Evolutionary conservation across 306 rosid species (phyloP).

Genomic region (Astragalus membranaceus): DNA sequence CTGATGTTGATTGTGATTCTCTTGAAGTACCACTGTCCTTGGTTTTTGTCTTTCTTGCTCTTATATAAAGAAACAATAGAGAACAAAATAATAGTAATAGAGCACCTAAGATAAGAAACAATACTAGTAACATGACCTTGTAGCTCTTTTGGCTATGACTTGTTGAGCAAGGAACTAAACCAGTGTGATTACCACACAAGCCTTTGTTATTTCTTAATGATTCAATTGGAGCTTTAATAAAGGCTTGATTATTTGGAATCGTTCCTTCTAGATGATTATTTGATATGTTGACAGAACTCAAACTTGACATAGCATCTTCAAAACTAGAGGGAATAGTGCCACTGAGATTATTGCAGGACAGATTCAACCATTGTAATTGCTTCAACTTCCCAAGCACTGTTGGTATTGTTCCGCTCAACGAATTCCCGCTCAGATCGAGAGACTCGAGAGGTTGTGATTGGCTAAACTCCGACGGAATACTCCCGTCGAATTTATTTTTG

Average conservation of each 20-base stretch:
- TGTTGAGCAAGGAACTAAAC: conserved; percentile 6
- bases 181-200: conserved; percentile 22
- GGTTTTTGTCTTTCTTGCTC: background rate
- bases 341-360: conserved; percentile 35
- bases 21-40: background rate
- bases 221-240: conserved; percentile 16
- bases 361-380: conserved; percentile 20
- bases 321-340: conserved; percentile 34
- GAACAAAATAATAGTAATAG: background rate
- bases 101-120: background rate
- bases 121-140: background rate
- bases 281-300: conserved; percentile 32
- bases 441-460: background rate
- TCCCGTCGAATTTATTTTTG: background rate
- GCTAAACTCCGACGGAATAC: background rate
- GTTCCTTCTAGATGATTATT: conserved; percentile 20
- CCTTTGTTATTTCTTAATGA: conserved; percentile 14
- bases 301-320: conserved; percentile 19
- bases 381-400: conserved; percentile 18
- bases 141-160: background rate
- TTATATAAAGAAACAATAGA: background rate
- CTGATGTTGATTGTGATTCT: background rate
- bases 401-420: conserved; percentile 28
- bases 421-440: conserved; percentile 41
- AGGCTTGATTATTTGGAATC: conserved; percentile 16